Base-by-base conservation (phyloP, 139 green algal species). In the Coccomyxa sp. region DNA sequence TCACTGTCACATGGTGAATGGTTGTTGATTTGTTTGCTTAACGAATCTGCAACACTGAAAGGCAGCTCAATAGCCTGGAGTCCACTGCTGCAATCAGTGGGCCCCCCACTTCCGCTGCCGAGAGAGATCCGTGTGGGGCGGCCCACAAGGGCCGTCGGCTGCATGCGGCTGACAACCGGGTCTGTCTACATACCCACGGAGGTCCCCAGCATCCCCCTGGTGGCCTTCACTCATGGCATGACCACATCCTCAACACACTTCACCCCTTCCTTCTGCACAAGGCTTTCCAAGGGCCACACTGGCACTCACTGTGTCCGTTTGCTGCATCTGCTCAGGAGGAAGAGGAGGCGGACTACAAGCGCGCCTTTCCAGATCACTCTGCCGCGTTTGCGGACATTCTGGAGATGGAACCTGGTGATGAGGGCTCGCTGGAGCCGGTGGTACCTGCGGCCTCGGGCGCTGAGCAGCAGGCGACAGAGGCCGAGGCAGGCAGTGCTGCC, bases 381-480 rank as follows among this genome's bases (percentile, higher is more conserved):
- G 82, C 83, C 0, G 82, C 88, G 13, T 98, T 96, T 91, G 85
- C 85, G 28, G 93, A 98, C 83, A 66, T 98, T 75, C 88, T 85
- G 4, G 79, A 79, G 15, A 28, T 85, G 15, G 90, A 91, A 28
- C 86, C 88, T 13, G 86, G 89, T 68, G 87, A 77, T 14, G 82
- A 82, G 12, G 30, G 30, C 59, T 79, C 82, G 82, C 21, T 31
- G 25, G 74, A 57, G 63, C 28, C 71, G 63, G 51, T 81, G 4
- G 32, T 51, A 63, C 15, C 38, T 7, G 38, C 38, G 3, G 38
- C 38, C 38, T 23, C 27, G 57, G 57, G n/a, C 25, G 14, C 74
- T 71, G 63, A 21, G 63, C 63, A 71, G 63, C 63, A 71, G 63
- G 63, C 27, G 71, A 83, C 38, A 13, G 67, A 82, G 59, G 81